Conservation (phyloP, 2,329 filamentous ascomycete species). For the Pseudogymnoascus sp. region DNA sequence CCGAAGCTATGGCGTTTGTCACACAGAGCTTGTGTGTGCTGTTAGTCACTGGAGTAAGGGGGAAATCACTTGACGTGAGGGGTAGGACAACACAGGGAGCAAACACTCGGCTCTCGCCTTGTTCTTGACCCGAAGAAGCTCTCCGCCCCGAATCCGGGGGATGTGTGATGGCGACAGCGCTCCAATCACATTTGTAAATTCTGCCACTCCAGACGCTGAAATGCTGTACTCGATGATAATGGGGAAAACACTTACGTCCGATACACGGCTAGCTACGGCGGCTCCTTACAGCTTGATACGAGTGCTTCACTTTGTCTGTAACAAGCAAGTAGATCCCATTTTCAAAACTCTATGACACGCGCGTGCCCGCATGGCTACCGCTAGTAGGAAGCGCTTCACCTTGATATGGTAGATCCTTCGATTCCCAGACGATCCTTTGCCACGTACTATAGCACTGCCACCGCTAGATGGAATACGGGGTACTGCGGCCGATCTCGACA, state of each 20-base stretch:
- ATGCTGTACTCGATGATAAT: background rate
- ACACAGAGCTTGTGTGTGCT: background rate
- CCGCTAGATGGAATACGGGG: background rate
- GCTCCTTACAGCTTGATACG: background rate
- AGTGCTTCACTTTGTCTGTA: background rate
- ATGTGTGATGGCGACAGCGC: background rate
- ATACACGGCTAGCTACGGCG: background rate
- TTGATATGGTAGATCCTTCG: background rate
- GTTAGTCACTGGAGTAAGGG: background rate
- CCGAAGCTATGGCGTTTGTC: background rate
- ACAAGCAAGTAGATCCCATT: background rate
- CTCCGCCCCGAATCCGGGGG: background rate
- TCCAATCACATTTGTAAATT: background rate
- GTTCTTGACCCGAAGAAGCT: background rate
- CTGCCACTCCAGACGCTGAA: background rate
- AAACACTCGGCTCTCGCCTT: background rate
- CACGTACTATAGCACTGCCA: background rate
- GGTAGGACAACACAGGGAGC: background rate
- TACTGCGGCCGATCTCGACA: background rate
- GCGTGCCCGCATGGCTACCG: background rate
- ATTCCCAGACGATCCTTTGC: background rate
- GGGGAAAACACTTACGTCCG: background rate
- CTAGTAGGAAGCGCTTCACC: background rate
- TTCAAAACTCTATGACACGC: background rate
- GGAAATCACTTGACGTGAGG: background rate